Evolutionary conservation across 2,329 filamentous ascomycete genomes (phyloP).

Genomic region (Botrytis squamosa): DNA sequence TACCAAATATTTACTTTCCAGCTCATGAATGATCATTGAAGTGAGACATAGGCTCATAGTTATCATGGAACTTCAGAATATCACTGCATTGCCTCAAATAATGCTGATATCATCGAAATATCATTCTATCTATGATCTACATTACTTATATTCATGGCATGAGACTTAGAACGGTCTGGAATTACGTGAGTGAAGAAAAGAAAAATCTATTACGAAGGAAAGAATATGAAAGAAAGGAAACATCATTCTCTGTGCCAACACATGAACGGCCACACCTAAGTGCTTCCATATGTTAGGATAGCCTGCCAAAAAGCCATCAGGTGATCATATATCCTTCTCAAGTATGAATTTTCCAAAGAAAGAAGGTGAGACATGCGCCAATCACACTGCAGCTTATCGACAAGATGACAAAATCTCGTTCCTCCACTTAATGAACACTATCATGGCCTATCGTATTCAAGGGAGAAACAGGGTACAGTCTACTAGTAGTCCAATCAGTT

Average conservation of each 20-base stretch:
- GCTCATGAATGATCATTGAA: not conserved
- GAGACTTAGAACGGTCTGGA: not conserved
- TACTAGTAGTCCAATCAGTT: not conserved
- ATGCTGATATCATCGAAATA: not conserved
- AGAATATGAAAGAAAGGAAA: not conserved
- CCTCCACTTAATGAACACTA: not conserved
- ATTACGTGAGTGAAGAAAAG: not conserved
- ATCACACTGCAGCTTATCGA: not conserved
- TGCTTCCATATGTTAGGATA: rapidly evolving
- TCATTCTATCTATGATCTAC: not conserved
- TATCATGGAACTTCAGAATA: not conserved
- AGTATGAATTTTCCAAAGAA: rapidly evolving
- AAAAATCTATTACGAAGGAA: not conserved
- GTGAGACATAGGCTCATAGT: rapidly evolving
- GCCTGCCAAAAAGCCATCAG: not conserved
- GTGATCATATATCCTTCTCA: not conserved
- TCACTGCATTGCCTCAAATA: rapidly evolving
- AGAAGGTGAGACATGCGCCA: not conserved
- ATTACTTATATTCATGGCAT: not conserved
- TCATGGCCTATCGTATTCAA: not conserved
- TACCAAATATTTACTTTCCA: not conserved
- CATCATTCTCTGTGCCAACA: not conserved
- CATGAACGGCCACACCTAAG: not conserved
- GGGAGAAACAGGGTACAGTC: not conserved
- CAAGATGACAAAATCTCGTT: not conserved